Percentiles rank a stretch among this genome's conserved stretches.
Evolutionary conservation across 192 early-diverging fungal genomes (phyloP).

Genomic region (Lobosporangium transversale): DNA sequence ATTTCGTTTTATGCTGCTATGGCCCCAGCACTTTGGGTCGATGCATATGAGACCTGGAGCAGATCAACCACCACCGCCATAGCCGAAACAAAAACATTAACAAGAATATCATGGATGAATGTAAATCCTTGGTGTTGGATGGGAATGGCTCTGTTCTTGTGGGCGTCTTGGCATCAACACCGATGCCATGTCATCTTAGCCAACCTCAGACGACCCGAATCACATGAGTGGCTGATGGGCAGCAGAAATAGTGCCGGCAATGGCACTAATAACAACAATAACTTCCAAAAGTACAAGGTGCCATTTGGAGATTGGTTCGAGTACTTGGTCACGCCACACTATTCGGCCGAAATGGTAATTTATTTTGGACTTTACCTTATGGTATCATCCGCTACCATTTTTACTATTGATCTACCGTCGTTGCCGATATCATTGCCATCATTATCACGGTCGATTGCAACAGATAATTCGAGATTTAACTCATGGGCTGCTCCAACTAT

Average conservation of each 20-base stretch:
- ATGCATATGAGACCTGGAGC: constrained; percentile 43
- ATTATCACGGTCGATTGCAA: too few relatives aligned
- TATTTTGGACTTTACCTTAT: constrained; percentile 70
- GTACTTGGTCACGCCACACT: constrained; percentile 72
- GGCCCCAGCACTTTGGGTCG: constrained; percentile 62
- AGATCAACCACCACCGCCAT: not conserved
- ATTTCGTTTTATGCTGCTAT: constrained; percentile 70
- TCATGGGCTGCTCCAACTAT: constrained; percentile 12
- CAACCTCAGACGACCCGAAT: constrained; percentile 55
- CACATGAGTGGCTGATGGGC: too few relatives aligned
- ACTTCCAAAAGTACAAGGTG: constrained; percentile 59
- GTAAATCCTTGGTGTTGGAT: not conserved
- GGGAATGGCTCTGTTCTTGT: constrained; percentile 58
- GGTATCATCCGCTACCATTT: constrained; percentile 1
- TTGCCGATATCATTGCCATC: too few relatives aligned
- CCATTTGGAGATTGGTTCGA: constrained; percentile 76
- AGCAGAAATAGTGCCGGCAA: not conserved
- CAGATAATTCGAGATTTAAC: too few relatives aligned
- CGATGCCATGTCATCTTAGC: constrained; percentile 73
- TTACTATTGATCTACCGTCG: too few relatives aligned
- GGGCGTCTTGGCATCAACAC: constrained; percentile 72
- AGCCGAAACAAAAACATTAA: too few relatives aligned
- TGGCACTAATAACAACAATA: not conserved
- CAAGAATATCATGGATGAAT: not conserved
- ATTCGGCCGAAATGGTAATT: constrained; percentile 76